Conservation (phyloP, 768 basidiomycete species). For the Holtermanniella nyarrowii region DNA sequence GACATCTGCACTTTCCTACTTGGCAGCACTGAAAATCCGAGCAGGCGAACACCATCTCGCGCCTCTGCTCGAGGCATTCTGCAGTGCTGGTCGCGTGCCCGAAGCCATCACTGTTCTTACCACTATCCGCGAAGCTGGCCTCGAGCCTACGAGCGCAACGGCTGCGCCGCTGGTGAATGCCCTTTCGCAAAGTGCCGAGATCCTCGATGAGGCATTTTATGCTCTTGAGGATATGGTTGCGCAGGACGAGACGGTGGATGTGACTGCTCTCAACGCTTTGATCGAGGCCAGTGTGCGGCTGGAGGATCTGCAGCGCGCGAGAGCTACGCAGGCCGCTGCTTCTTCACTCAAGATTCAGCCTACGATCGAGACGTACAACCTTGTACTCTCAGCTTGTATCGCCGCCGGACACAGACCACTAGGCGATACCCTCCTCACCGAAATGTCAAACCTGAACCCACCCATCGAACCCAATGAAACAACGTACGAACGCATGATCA, state of each 20-base stretch:
- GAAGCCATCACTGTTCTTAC: conserved; percentile 56
- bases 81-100: conserved; percentile 49
- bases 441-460: conserved; percentile 50
- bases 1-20: conserved; percentile 52
- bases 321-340: conserved; percentile 63
- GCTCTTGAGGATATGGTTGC: conserved; percentile 54
- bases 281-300: conserved; percentile 54
- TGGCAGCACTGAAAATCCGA: conserved; percentile 47
- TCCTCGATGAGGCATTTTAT: conserved; percentile 57
- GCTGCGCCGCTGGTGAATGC: conserved; percentile 49
- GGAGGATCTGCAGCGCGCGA: conserved; percentile 62
- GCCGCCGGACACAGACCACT: conserved; percentile 53
- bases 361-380: conserved; percentile 57
- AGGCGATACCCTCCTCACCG: conserved; percentile 56
- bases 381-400: conserved; percentile 58
- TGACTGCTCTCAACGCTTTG: conserved; percentile 56
- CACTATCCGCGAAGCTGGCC: conserved; percentile 50
- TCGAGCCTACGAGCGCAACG: conserved; percentile 50
- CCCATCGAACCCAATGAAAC: conserved; percentile 50
- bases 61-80: conserved; percentile 64
- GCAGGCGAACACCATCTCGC: conserved; percentile 66
- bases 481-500: conserved; percentile 60
- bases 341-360: conserved; percentile 51
- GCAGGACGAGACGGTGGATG: conserved; percentile 50
- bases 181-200: conserved; percentile 47